Percentiles rank a stretch among this genome's conserved stretches.
Evolutionary conservation across 2,329 filamentous ascomycete species (phyloP).

Genomic region (Aspergillus pseudonomiae): DNA sequence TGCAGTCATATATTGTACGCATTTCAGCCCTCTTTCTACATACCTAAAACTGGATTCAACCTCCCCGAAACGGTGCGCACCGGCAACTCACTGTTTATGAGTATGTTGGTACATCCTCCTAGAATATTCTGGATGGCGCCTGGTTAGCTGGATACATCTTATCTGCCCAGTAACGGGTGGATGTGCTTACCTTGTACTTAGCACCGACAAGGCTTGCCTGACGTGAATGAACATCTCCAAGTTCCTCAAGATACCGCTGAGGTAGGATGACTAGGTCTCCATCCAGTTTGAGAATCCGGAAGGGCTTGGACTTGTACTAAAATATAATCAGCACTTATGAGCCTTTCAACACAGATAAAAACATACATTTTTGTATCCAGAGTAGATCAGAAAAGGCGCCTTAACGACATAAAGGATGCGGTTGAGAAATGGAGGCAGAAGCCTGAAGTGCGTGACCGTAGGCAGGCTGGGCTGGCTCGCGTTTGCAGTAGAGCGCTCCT

Average conservation of each 20-base stretch:
- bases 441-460: constrained; percentile 23
- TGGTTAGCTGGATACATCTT: not conserved
- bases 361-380: constrained; percentile 30
- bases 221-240: constrained; percentile 22
- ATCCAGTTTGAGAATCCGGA: constrained; percentile 32
- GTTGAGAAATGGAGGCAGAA: constrained; percentile 30
- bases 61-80: constrained; percentile 26
- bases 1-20: not conserved
- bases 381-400: constrained; percentile 26
- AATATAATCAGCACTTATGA: not conserved
- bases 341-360: constrained; percentile 1
- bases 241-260: constrained; percentile 29
- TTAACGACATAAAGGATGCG: constrained; percentile 28
- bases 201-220: constrained; percentile 32
- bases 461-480: constrained; percentile 21
- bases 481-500: not conserved
- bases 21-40: not conserved
- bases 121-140: constrained; percentile 27
- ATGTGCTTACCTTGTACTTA: constrained; percentile 27
- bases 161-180: not conserved
- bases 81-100: constrained; percentile 28
- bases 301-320: constrained; percentile 33
- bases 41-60: constrained; percentile 30
- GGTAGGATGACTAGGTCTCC: constrained; percentile 34
- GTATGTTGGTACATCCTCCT: constrained; percentile 32